Conservation (phyloP, 305 asterid species). For the Solanum hybrid region DNA sequence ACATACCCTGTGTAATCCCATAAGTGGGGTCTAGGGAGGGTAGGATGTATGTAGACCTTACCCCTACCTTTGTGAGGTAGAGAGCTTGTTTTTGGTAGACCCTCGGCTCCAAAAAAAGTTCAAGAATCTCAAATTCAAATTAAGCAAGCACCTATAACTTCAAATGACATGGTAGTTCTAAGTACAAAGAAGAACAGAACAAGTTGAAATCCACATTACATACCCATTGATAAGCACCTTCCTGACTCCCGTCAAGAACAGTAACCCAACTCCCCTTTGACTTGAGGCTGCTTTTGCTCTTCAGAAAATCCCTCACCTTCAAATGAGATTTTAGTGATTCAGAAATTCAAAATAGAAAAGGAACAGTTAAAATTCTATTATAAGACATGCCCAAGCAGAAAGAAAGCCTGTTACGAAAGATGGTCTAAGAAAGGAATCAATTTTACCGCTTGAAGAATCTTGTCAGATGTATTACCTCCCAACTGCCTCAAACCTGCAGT, state of each 20-base stretch:
- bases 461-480: conserved; percentile 46
- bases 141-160: not conserved
- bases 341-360: not conserved
- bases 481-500: conserved; percentile 73
- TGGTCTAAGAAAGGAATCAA: not conserved
- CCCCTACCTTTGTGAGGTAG: not conserved
- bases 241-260: conserved; percentile 53
- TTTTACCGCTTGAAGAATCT: conserved; percentile 57
- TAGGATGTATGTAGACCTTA: not conserved
- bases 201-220: conserved; percentile 9
- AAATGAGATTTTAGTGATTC: not conserved
- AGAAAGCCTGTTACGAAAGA: not conserved
- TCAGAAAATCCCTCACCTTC: conserved; percentile 49
- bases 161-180: not conserved
- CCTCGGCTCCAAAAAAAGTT: not conserved
- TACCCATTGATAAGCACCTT: conserved; percentile 77
- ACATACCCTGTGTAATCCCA: not conserved
- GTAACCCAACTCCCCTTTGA: conserved; percentile 45
- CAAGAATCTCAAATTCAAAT: not conserved
- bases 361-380: not conserved
- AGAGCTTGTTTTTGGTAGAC: not conserved
- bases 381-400: not conserved
- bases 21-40: not conserved
- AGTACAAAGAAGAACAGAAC: not conserved
- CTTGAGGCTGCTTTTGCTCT: conserved; percentile 34